These are phyloP conservation scores for Tuber microsphaerosporum DNA, from an alignment of 495 filamentous ascomycete genomes.

Conservation along the genomic window DNA sequence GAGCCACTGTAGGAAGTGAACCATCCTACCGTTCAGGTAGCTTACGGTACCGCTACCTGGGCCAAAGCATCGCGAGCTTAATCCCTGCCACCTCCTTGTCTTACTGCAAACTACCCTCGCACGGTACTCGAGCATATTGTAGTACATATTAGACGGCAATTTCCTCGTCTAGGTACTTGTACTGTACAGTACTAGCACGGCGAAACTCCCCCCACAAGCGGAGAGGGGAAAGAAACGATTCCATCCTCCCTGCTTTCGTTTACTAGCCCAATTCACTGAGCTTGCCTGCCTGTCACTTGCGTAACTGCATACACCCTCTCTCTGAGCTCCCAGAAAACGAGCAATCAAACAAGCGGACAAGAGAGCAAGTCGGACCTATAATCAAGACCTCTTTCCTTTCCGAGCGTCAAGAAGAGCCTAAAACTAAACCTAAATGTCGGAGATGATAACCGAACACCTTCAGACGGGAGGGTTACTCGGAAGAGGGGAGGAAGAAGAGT, in stretches of 20 bases:
- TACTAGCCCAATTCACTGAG: background rate
- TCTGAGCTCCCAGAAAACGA: background rate
- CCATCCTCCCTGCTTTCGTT: background rate
- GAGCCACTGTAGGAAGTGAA: background rate
- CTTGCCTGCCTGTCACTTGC: background rate
- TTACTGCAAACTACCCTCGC: no score
- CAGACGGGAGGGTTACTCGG: background rate
- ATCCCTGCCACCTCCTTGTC: background rate
- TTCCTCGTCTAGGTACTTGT: no score
- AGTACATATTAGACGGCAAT: no score
- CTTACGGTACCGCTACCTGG: background rate
- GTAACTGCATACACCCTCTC: background rate
- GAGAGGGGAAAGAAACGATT: background rate
- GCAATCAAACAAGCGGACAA: background rate
- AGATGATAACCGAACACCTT: background rate
- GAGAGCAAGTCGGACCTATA: background rate
- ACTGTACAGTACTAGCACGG: no score
- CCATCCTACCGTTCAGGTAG: background rate
- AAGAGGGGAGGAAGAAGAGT: background rate
- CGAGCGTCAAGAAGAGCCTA: background rate
- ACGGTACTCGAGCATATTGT: no score
- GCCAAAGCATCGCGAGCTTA: background rate
- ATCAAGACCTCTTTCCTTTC: background rate
- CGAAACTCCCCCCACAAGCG: background rate
- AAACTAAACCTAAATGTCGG: background rate